Evolutionary conservation across 2,329 filamentous ascomycete species (phyloP).

Genomic region (Coniella lustricola): DNA sequence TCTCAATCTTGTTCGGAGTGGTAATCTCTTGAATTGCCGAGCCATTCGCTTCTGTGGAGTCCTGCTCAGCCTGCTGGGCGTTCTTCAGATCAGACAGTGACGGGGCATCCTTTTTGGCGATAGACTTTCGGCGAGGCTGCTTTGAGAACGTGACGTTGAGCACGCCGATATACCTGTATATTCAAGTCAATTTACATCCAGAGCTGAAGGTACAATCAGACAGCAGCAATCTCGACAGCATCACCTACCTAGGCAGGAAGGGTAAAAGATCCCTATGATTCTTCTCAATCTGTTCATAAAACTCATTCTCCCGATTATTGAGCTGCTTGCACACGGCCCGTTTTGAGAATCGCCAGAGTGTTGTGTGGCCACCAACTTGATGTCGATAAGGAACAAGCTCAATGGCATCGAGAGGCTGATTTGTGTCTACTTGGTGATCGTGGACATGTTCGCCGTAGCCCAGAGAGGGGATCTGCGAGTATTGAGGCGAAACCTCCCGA

Average conservation of each 20-base stretch:
- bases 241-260: constrained; percentile 72
- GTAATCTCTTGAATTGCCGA: constrained; percentile 15
- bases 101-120: constrained; percentile 42
- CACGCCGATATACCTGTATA: constrained; percentile 81
- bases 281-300: constrained; percentile 92
- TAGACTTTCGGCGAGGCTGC: constrained; percentile 59
- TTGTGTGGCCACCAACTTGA: constrained; percentile 95
- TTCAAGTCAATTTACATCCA: constrained; percentile 20
- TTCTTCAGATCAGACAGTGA: constrained; percentile 29
- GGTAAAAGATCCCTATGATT: constrained; percentile 83
- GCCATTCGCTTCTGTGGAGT: constrained; percentile 18
- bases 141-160: constrained; percentile 94
- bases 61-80: constrained; percentile 24
- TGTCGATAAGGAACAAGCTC: constrained; percentile 96
- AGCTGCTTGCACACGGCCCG: constrained; percentile 96
- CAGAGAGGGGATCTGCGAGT: constrained; percentile 32
- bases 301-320: constrained; percentile 97
- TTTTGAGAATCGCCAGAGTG: constrained; percentile 90
- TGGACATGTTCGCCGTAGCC: constrained; percentile 43
- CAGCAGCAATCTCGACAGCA: too few species aligned
- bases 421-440: constrained; percentile 43
- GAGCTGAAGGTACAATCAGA: neutral
- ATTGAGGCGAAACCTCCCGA: constrained; percentile 25
- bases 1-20: constrained; percentile 15
- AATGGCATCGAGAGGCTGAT: constrained; percentile 75